These are phyloP conservation scores for Lecanoromycetidae sp. DNA, from an alignment of 2,329 filamentous ascomycete species.

Conservation along the genomic window DNA sequence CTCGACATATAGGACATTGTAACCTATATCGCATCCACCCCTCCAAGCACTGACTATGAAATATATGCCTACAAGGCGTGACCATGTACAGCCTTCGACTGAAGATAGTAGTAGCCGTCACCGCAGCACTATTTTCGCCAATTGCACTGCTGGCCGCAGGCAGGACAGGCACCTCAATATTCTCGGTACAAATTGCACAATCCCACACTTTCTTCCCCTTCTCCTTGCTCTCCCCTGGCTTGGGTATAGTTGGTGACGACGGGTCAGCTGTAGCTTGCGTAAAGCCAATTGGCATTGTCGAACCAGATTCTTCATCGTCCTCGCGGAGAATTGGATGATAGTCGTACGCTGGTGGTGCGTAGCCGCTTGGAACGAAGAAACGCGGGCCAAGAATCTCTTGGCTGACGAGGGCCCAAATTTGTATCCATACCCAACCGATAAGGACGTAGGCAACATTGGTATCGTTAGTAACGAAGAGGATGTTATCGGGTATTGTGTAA, in stretches of 20 bases:
- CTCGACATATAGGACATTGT: constrained; percentile 90
- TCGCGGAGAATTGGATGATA: constrained; percentile 86
- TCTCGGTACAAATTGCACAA: constrained; percentile 89
- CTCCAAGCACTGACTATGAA: constrained; percentile 82
- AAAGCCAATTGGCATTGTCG: constrained; percentile 61
- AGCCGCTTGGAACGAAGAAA: constrained; percentile 64
- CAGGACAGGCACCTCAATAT: constrained; percentile 77
- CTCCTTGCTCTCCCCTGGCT: constrained; percentile 29
- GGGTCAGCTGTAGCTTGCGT: constrained; percentile 35
- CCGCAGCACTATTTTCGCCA: constrained; percentile 30
- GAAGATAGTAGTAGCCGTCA: constrained; percentile 49
- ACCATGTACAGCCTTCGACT: constrained; percentile 87
- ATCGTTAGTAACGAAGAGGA: constrained; percentile 65
- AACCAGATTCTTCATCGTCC: constrained; percentile 58
- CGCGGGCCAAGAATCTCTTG: constrained; percentile 80
- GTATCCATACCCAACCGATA: constrained; percentile 73
- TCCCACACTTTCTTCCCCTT: constrained; percentile 56
- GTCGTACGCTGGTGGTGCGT: constrained; percentile 62
- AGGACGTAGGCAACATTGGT: constrained; percentile 51
- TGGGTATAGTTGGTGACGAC: neutral
- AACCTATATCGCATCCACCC: constrained; percentile 91
- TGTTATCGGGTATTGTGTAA: constrained; percentile 64
- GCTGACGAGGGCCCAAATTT: constrained; percentile 63
- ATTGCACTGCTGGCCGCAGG: constrained; percentile 38
- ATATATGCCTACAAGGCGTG: constrained; percentile 90